A percentile compares a stretch with the other conserved stretches of the same genome.
Evolutionary conservation across 805 yeast species (phyloP).

Genomic region (Suhomyces kilbournensis): DNA sequence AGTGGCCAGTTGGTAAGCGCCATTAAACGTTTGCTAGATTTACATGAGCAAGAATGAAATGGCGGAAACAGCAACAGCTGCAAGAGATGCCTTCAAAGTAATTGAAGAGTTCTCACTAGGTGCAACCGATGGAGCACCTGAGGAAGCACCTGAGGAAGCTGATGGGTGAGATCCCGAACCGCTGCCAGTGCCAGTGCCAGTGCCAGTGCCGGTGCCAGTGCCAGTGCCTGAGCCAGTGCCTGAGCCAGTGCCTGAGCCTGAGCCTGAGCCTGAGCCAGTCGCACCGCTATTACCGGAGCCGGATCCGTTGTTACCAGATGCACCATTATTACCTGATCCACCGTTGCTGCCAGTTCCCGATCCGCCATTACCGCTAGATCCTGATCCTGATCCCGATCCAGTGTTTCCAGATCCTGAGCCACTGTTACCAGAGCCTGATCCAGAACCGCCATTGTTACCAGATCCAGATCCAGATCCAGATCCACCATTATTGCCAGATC

Average conservation of each 20-base stretch:
- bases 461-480: too few relatives aligned
- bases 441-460: not conserved
- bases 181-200: not conserved
- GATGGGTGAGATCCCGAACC: not conserved
- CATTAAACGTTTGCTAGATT: not conserved
- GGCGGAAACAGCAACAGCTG: slow-evolving; percentile 1
- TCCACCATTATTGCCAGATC: not conserved
- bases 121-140: not conserved
- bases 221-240: not conserved
- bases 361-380: not conserved
- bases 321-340: too few relatives aligned
- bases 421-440: not conserved
- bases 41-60: not conserved
- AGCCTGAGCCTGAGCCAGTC: not conserved
- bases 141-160: not conserved
- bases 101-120: not conserved
- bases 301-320: not conserved
- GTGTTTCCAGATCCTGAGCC: not conserved
- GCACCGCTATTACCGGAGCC: not conserved
- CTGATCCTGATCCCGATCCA: too few relatives aligned
- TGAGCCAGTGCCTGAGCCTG: not conserved
- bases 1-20: not conserved
- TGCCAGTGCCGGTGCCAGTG: not conserved
- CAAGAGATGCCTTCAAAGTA: not conserved
- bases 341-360: not conserved